Percentiles rank a stretch among this genome's conserved stretches.
Conservation (phyloP, 2,329 filamentous ascomycete genomes). For the Fusarium duplospermum region DNA sequence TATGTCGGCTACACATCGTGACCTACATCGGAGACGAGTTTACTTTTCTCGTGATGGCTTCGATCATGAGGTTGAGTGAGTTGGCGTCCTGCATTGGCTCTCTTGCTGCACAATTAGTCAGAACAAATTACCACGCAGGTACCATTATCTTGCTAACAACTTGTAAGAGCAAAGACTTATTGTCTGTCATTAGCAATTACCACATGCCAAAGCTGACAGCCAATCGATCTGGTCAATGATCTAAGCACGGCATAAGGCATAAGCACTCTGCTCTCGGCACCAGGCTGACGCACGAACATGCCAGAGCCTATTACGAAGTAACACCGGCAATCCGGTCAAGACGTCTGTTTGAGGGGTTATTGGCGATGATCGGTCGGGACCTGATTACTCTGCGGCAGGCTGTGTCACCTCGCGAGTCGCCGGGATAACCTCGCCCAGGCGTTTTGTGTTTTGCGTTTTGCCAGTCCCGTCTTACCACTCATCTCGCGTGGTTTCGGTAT, state of each 20-base stretch:
- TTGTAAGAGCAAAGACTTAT: neutral
- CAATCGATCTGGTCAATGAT: neutral
- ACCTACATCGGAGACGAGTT: neutral
- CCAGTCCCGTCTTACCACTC: slow-evolving; percentile 17
- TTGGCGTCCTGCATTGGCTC: neutral
- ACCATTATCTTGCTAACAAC: neutral
- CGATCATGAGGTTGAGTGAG: neutral
- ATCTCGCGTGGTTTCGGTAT: slow-evolving; percentile 28
- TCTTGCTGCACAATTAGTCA: neutral
- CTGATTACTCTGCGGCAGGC: neutral
- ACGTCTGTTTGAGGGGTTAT: slow-evolving; percentile 13
- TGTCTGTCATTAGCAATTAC: neutral
- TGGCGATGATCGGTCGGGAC: slow-evolving; percentile 29
- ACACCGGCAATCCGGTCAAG: slow-evolving; percentile 9
- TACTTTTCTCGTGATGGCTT: neutral
- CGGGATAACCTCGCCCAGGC: slow-evolving; percentile 5
- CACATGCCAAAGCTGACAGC: neutral
- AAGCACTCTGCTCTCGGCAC: neutral
- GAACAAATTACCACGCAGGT: neutral
- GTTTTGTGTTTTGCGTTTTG: neutral
- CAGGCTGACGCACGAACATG: neutral
- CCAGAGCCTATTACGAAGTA: neutral
- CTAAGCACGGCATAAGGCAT: neutral
- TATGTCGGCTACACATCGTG: neutral
- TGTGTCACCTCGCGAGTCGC: slow-evolving; percentile 30